Percentiles rank a stretch among this genome's conserved stretches.
Conservation (phyloP, 257 asterid species). For the Thymus quinquecostatus region DNA sequence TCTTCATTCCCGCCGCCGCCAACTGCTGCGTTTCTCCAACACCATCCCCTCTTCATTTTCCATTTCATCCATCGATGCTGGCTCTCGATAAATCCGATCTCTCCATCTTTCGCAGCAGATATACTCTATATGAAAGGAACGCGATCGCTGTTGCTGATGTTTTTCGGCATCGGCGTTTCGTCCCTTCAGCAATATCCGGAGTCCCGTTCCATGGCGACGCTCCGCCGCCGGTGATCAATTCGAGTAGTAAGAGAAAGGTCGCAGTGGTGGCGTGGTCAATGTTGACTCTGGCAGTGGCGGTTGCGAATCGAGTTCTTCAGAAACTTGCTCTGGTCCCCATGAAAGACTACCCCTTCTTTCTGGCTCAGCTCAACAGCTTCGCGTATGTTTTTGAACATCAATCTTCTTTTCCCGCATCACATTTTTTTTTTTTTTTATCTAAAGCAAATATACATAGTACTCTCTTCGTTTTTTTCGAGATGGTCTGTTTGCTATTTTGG, state of each 20-base stretch:
- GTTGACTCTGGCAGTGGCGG: slow-evolving; percentile 47
- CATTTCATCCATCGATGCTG: neutral
- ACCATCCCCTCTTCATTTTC: slow-evolving; percentile 8
- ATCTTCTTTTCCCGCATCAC: neutral
- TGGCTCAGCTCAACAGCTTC: slow-evolving; percentile 70
- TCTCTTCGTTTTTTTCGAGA: too few relatives aligned
- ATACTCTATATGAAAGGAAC: neutral
- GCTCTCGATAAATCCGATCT: neutral
- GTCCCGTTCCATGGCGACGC: too few relatives aligned
- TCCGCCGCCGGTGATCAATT: too few relatives aligned
- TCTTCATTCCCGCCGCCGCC: slow-evolving; percentile 7
- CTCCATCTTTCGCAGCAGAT: neutral
- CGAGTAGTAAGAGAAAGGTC: neutral
- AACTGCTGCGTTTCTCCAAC: slow-evolving; percentile 4
- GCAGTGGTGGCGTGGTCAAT: slow-evolving; percentile 47
- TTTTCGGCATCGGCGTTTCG: too few relatives aligned
- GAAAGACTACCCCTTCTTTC: slow-evolving; percentile 75
- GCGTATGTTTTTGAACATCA: slow-evolving; percentile 35
- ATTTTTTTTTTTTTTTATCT: too few relatives aligned
- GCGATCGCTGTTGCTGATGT: too few relatives aligned
- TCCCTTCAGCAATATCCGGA: too few relatives aligned
- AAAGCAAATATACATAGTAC: too few relatives aligned
- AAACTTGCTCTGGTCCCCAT: slow-evolving; percentile 84
- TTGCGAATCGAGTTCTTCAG: slow-evolving; percentile 68
- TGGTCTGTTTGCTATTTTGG: too few relatives aligned